Evolutionary conservation across 2,329 filamentous ascomycete species (phyloP).

Genomic region (Alternaria solani): DNA sequence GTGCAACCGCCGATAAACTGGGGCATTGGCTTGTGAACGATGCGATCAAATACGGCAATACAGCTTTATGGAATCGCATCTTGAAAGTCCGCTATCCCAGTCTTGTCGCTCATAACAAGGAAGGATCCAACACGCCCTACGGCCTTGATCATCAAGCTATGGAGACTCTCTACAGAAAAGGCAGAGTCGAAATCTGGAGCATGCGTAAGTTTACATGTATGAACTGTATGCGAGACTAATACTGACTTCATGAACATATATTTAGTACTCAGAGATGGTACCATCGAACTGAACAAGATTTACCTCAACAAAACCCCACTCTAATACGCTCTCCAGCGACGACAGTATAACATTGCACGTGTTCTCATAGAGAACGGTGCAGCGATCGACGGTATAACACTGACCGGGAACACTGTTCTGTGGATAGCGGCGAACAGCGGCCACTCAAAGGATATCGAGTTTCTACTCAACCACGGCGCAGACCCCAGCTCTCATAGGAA

Average conservation of each 20-base stretch:
- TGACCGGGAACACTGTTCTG: neutral
- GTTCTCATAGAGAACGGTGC: neutral
- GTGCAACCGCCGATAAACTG: neutral
- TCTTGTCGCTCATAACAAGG: neutral
- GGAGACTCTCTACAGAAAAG: neutral
- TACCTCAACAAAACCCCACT: neutral
- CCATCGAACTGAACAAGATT: neutral
- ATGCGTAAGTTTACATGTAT: neutral
- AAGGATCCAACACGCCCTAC: neutral
- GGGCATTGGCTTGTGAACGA: neutral
- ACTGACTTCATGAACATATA: neutral
- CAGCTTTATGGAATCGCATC: neutral
- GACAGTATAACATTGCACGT: neutral
- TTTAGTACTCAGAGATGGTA: neutral
- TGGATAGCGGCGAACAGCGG: neutral
- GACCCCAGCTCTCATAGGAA: neutral
- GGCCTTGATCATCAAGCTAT: neutral
- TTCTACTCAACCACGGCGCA: neutral
- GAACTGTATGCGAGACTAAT: neutral
- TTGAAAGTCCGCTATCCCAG: neutral
- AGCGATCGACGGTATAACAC: neutral
- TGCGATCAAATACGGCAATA: neutral
- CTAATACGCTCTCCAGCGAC: neutral
- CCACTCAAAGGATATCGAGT: neutral
- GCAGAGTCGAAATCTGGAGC: neutral